Evolutionary conservation across 2,329 filamentous ascomycete genomes (phyloP).

Genomic region (Bipolaris victoriae): DNA sequence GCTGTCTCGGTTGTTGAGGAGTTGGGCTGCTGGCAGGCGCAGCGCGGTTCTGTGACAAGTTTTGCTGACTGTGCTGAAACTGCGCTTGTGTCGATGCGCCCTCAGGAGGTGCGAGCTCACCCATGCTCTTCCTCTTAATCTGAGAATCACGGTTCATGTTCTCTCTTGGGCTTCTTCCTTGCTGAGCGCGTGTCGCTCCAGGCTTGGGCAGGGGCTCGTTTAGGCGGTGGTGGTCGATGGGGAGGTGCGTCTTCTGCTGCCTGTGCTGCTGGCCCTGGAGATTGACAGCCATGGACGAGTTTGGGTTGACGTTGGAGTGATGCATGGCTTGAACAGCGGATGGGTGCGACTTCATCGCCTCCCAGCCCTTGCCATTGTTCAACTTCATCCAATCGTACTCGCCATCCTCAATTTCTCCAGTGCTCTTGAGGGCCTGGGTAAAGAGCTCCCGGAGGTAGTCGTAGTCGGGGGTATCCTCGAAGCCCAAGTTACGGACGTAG

Average conservation of each 20-base stretch:
- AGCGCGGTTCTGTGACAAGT: constrained; percentile 70
- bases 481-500: constrained; percentile 96
- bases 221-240: constrained; percentile 52
- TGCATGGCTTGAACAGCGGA: constrained; percentile 74
- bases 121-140: constrained; percentile 72
- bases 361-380: constrained; percentile 91
- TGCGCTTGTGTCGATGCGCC: constrained; percentile 87
- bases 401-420: constrained; percentile 92
- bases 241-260: constrained; percentile 60
- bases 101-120: constrained; percentile 81
- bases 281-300: constrained; percentile 81
- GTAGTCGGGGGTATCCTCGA: constrained; percentile 98
- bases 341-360: constrained; percentile 73
- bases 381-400: constrained; percentile 99
- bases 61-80: constrained; percentile 93
- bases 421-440: constrained; percentile 92
- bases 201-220: constrained; percentile 62
- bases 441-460: constrained; percentile 96
- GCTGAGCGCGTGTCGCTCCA: constrained; percentile 64
- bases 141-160: constrained; percentile 31
- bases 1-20: constrained; percentile 61
- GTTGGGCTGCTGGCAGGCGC: constrained; percentile 50
- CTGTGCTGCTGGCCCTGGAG: constrained; percentile 75
- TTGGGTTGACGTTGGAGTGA: constrained; percentile 77
- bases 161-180: constrained; percentile 48